A percentile compares a stretch with the other conserved stretches of the same genome.
These are phyloP conservation scores for Bromus sterilis DNA, from an alignment of 176 grass and related monocot genomes.

Conservation along the genomic window DNA sequence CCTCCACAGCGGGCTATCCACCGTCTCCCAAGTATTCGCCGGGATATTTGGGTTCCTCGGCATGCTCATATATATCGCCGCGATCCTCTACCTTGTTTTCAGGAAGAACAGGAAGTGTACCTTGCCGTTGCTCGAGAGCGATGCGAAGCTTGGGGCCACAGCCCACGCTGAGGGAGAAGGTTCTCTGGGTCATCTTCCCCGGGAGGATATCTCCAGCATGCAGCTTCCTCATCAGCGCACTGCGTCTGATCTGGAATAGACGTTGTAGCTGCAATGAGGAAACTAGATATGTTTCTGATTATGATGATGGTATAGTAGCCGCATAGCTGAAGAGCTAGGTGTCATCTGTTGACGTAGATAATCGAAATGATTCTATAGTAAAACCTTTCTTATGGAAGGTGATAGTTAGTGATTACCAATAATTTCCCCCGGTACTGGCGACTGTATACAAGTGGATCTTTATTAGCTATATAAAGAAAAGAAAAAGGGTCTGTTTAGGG, in stretches of 20 bases:
- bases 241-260: slow-evolving; percentile 51
- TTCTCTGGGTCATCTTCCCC: slow-evolving; percentile 58
- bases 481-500: too few relatives aligned
- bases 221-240: slow-evolving; percentile 58
- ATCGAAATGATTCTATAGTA: slow-evolving; percentile 3
- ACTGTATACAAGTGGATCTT: neutral
- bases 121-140: slow-evolving; percentile 38
- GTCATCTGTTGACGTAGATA: neutral
- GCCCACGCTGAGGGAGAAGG: neutral
- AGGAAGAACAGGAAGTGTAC: slow-evolving; percentile 71
- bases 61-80: slow-evolving; percentile 64
- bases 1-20: slow-evolving; percentile 49
- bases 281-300: neutral
- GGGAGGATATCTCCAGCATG: slow-evolving; percentile 96
- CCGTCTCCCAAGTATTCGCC: slow-evolving; percentile 51
- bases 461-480: neutral
- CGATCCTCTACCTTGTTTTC: slow-evolving; percentile 75
- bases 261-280: neutral
- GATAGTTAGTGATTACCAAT: neutral
- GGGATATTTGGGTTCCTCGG: slow-evolving; percentile 81
- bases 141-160: slow-evolving; percentile 18
- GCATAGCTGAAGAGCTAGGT: neutral
- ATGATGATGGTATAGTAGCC: neutral
- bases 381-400: neutral
- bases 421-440: neutral